Evolutionary conservation across 345 rosid genomes (phyloP).

Genomic region (Linum tenue): DNA sequence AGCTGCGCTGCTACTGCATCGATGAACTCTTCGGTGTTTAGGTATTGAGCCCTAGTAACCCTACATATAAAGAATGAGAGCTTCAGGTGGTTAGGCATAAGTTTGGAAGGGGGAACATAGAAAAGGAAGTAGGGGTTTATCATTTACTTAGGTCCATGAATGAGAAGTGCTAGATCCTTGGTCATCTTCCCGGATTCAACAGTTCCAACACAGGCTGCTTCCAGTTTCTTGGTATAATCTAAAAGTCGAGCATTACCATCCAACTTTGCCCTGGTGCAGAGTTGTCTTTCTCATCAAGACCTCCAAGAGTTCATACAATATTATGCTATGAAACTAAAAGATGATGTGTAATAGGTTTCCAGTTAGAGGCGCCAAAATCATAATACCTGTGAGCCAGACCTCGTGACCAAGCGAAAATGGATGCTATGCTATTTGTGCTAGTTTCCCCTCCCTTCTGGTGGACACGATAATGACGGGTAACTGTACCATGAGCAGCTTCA

Average conservation of each 20-base stretch:
- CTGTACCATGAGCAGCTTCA: slow-evolving; percentile 98
- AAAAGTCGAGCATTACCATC: slow-evolving; percentile 68
- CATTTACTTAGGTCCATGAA: slow-evolving; percentile 74
- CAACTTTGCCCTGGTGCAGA: slow-evolving; percentile 62
- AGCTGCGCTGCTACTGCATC: slow-evolving; percentile 87
- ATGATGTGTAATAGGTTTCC: background rate
- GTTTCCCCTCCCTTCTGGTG: slow-evolving; percentile 99
- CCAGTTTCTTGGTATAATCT: slow-evolving; percentile 84
- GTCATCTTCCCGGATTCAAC: slow-evolving; percentile 99
- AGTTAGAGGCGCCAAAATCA: background rate
- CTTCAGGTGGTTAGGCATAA: background rate
- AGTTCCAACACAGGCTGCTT: slow-evolving; percentile 74
- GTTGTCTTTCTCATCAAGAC: background rate
- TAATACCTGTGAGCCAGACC: slow-evolving; percentile 93
- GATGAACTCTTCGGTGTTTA: slow-evolving; percentile 91
- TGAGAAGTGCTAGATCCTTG: slow-evolving; percentile 89
- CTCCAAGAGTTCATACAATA: background rate
- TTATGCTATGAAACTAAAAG: background rate
- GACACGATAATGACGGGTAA: slow-evolving; percentile 90
- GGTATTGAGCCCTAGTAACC: slow-evolving; percentile 62
- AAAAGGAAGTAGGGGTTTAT: background rate
- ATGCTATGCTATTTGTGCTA: slow-evolving; percentile 98
- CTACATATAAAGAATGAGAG: slow-evolving; percentile 21
- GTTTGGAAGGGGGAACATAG: background rate
- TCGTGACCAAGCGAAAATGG: slow-evolving; percentile 95